These are phyloP conservation scores for Herpetomonas tarakana DNA, from an alignment of 208 protist species.

Conservation along the genomic window DNA sequence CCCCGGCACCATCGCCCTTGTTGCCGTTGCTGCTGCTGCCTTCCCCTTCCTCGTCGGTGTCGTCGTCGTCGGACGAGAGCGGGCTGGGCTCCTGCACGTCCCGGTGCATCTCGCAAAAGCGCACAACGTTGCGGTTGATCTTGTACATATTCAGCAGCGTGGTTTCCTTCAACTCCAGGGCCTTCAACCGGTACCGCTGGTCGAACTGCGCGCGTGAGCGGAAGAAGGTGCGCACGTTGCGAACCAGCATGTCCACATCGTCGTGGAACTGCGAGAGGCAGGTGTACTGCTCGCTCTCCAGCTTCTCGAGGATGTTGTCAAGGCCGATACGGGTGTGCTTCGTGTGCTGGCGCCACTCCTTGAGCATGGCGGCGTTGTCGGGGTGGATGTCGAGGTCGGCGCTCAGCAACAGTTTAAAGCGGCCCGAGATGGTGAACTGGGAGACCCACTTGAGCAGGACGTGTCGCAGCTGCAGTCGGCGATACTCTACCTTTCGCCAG, in stretches of 20 bases:
- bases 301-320: conserved; percentile 63
- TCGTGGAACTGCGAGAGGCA: conserved; percentile 86
- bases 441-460: conserved; percentile 71
- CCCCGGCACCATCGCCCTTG: conserved; percentile 25
- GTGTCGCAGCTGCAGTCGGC: conserved; percentile 77
- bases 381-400: conserved; percentile 66
- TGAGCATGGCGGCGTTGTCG: conserved; percentile 31
- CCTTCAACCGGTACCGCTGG: conserved; percentile 63
- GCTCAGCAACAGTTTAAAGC: conserved; percentile 59
- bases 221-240: conserved; percentile 83
- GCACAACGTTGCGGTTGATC: conserved; percentile 67
- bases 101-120: conserved; percentile 75
- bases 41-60: conserved; percentile 5
- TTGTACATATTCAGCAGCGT: conserved; percentile 79
- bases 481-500: conserved; percentile 78
- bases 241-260: conserved; percentile 74
- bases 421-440: conserved; percentile 60
- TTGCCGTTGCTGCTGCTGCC: conserved; percentile 23
- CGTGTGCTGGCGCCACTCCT: conserved; percentile 65
- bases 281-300: conserved; percentile 74
- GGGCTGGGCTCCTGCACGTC: conserved; percentile 48
- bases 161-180: conserved; percentile 77
- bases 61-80: conserved; percentile 23
- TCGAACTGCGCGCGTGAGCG: conserved; percentile 43
- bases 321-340: conserved; percentile 41